Conservation (phyloP, 768 basidiomycete genomes). For the Tremella mesenterica region DNA sequence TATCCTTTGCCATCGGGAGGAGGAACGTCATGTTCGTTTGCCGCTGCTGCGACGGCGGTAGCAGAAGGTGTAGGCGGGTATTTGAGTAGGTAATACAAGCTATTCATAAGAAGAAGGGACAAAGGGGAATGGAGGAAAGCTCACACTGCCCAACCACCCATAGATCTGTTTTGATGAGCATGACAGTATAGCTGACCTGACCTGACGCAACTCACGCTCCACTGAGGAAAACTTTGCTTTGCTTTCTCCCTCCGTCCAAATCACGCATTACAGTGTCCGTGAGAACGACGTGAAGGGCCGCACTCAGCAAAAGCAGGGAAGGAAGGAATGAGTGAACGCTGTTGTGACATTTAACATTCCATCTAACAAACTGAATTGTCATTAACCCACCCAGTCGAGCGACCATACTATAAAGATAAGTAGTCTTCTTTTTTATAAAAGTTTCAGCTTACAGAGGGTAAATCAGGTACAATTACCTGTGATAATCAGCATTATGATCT, state of each 20-base stretch:
- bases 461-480: conserved; percentile 45
- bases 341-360: not conserved
- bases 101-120: conserved; percentile 6
- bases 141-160: conserved; percentile 45
- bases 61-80: conserved; percentile 28
- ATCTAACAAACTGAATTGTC: not conserved
- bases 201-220: conserved; percentile 33
- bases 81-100: conserved; percentile 40
- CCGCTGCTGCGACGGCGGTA: conserved; percentile 9
- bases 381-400: conserved; percentile 38
- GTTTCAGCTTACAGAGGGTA: conserved; percentile 41
- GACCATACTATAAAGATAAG: conserved; percentile 33
- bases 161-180: conserved; percentile 29
- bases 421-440: not conserved
- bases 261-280: conserved; percentile 39
- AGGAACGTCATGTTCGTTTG: conserved; percentile 6
- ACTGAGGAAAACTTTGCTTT: conserved; percentile 43
- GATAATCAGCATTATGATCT: too few relatives aligned
- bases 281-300: conserved; percentile 41
- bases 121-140: conserved; percentile 13
- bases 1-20: conserved; percentile 26
- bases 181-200: not conserved
- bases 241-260: conserved; percentile 23
- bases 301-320: conserved; percentile 32
- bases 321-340: conserved; percentile 42